These are phyloP conservation scores for Ustilago sp. DNA, from an alignment of 1,284 basidiomycete species.

Conservation along the genomic window DNA sequence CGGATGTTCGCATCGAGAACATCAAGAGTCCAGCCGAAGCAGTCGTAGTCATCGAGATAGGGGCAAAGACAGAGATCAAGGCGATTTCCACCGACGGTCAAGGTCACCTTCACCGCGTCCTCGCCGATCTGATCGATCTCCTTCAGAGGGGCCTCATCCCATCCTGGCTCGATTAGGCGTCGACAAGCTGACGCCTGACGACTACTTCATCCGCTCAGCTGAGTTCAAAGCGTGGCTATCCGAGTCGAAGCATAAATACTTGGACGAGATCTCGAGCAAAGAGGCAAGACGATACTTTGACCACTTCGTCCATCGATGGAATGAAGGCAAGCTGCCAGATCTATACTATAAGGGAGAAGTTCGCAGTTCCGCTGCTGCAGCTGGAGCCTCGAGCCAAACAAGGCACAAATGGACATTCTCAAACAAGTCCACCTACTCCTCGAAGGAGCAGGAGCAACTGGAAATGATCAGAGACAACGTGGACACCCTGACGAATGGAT, in stretches of 20 bases:
- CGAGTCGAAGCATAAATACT: constrained; percentile 29
- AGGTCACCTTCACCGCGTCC: constrained; percentile 7
- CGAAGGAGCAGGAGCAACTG: constrained; percentile 28
- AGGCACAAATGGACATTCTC: constrained; percentile 46
- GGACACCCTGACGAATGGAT: constrained; percentile 50
- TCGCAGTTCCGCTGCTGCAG: constrained; percentile 4
- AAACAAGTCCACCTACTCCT: constrained; percentile 15
- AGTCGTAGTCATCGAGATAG: not conserved
- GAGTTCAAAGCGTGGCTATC: constrained; percentile 60
- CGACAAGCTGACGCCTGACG: constrained; percentile 20
- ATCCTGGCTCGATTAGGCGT: constrained; percentile 15
- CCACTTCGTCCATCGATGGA: constrained; percentile 52
- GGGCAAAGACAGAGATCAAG: not conserved
- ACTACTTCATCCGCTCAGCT: constrained; percentile 45
- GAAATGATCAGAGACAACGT: constrained; percentile 44
- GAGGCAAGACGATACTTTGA: constrained; percentile 54
- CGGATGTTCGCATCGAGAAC: constrained; percentile 9
- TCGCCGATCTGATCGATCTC: not conserved
- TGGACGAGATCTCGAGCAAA: constrained; percentile 51
- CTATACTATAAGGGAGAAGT: constrained; percentile 27
- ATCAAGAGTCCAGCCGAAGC: constrained; percentile 2
- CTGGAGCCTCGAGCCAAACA: constrained; percentile 27
- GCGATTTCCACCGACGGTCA: constrained; percentile 6
- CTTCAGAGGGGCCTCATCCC: not conserved
- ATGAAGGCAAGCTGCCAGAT: constrained; percentile 30